phyloP scores from a whole-genome alignment of 179 eudicot genomes.

The Silene noctiflora region DNA sequence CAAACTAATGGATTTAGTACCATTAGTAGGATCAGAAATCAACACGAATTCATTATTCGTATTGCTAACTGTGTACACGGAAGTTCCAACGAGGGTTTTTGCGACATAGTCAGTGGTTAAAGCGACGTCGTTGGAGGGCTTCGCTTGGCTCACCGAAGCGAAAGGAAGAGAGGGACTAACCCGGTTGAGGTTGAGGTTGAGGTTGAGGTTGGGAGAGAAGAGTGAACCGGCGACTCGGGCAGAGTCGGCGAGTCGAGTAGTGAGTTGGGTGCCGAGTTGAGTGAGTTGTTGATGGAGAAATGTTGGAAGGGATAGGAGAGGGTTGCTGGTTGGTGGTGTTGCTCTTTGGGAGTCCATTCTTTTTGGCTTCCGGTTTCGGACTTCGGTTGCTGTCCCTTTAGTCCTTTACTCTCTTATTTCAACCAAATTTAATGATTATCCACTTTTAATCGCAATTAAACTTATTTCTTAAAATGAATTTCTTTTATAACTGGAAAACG shows the following conservation, averaged over 20 bases:
- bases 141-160: constrained; percentile 54
- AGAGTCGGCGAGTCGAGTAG: constrained; percentile 36
- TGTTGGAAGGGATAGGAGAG: constrained; percentile 46
- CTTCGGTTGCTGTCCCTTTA: background rate
- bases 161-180: constrained; percentile 36
- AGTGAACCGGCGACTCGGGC: constrained; percentile 37
- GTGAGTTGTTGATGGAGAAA: constrained; percentile 58
- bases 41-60: constrained; percentile 85
- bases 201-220: constrained; percentile 26
- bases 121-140: constrained; percentile 36
- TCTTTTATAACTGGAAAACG: too few species aligned
- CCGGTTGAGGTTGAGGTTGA: constrained; percentile 28
- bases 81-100: constrained; percentile 70
- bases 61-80: constrained; percentile 86
- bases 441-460: too few species aligned
- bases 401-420: background rate
- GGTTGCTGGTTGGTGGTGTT: constrained; percentile 31
- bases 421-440: background rate
- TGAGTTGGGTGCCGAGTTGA: constrained; percentile 30
- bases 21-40: constrained; percentile 64
- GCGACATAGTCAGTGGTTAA: constrained; percentile 57
- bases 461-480: too few species aligned
- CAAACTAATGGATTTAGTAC: constrained; percentile 71
- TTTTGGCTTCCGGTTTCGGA: background rate
- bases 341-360: constrained; percentile 43